phyloP scores from a whole-genome alignment of 2,329 filamentous ascomycete genomes.

The Monilinia fructigena region DNA sequence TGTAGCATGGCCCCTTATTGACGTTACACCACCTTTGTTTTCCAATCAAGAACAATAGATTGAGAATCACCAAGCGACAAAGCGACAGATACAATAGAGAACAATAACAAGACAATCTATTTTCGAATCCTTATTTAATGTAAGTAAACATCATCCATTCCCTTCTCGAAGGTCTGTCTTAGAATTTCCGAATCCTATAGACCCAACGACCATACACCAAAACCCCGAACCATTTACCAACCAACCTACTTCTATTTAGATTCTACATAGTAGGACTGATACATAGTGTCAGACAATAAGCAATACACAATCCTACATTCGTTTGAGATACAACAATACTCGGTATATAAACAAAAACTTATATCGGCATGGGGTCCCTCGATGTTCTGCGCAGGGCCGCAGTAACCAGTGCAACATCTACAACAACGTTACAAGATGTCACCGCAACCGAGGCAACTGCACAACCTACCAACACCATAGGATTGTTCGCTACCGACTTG shows the following conservation, averaged over 20 bases:
- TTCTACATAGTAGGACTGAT: not conserved
- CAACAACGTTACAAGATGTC: slow-evolving; percentile 24
- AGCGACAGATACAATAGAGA: not conserved
- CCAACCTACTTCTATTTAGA: slow-evolving; percentile 10
- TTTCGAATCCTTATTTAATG: not conserved
- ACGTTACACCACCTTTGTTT: slow-evolving; percentile 11
- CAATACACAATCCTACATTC: not conserved
- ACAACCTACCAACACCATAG: slow-evolving; percentile 49
- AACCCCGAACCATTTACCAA: slow-evolving; percentile 11
- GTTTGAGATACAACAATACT: not conserved
- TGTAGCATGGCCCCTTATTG: slow-evolving; percentile 10
- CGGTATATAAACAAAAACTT: not conserved
- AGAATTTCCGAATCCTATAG: slow-evolving; percentile 13
- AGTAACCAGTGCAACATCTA: slow-evolving; percentile 16
- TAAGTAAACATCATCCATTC: slow-evolving; percentile 14
- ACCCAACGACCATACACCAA: slow-evolving; percentile 13
- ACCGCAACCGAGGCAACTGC: slow-evolving; percentile 22
- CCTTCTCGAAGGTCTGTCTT: not conserved
- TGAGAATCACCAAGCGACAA: not conserved
- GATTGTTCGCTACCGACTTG: slow-evolving; percentile 55
- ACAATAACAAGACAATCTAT: not conserved
- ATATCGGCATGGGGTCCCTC: slow-evolving; percentile 15
- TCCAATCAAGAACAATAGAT: slow-evolving; percentile 13
- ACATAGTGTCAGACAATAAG: not conserved
- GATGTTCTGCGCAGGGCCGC: slow-evolving; percentile 18